Conservation (phyloP, 2,329 filamentous ascomycete species). For the Cladophialophora carrionii region DNA sequence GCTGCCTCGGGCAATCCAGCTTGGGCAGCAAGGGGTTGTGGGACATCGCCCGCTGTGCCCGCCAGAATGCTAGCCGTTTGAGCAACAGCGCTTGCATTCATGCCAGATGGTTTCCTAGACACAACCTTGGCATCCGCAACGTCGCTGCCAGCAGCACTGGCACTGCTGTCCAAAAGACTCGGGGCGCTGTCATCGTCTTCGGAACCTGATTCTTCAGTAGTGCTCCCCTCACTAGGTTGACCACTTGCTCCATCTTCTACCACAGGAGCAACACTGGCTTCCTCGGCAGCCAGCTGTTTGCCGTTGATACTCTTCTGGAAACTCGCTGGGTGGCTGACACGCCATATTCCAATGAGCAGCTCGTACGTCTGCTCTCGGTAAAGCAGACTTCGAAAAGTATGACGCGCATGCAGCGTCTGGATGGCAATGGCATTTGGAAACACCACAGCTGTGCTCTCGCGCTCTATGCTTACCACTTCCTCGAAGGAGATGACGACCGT, state of each 20-base stretch:
- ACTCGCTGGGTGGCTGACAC: conserved; percentile 84
- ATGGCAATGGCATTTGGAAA: conserved; percentile 99
- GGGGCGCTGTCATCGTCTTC: conserved; percentile 59
- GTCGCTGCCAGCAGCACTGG: conserved; percentile 60
- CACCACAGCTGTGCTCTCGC: conserved; percentile 89
- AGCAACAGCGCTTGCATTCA: conserved; percentile 41
- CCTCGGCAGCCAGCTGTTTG: conserved; percentile 68
- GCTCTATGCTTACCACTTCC: conserved; percentile 94
- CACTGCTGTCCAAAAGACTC: conserved; percentile 61
- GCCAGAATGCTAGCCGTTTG: conserved; percentile 33
- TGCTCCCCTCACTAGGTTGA: conserved; percentile 67
- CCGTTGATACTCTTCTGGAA: conserved; percentile 90
- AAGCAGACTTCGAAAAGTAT: conserved; percentile 93
- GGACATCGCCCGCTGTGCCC: conserved; percentile 27
- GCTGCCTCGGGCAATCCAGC: conserved; percentile 38
- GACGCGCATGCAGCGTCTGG: conserved; percentile 90
- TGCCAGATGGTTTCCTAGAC: conserved; percentile 71
- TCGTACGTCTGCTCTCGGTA: conserved; percentile 96
- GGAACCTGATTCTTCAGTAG: conserved; percentile 57
- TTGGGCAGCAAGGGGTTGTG: conserved; percentile 46
- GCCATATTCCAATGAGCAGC: conserved; percentile 97
- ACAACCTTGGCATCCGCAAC: conserved; percentile 56
- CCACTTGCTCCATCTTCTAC: conserved; percentile 63
- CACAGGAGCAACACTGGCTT: conserved; percentile 89
- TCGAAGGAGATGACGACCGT: conserved; percentile 98